A percentile compares a stretch with the other conserved stretches of the same genome.
Evolutionary conservation across 1,284 basidiomycete genomes (phyloP).

Genomic region (Puccinia hordei): DNA sequence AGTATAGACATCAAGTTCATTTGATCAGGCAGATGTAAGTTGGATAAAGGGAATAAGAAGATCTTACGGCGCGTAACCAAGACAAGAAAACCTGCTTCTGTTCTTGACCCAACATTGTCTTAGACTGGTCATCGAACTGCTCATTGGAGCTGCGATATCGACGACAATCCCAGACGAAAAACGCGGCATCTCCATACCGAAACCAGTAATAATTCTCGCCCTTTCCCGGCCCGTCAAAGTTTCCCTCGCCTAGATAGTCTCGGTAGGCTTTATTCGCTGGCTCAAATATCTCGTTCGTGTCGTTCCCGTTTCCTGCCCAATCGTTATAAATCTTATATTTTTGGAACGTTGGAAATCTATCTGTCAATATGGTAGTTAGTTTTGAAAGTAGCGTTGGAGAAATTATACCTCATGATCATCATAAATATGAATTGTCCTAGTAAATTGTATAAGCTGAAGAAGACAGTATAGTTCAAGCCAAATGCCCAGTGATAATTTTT

Average conservation of each 20-base stretch:
- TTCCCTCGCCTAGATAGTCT: constrained; percentile 36
- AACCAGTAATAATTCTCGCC: constrained; percentile 53
- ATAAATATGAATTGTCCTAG: constrained; percentile 67
- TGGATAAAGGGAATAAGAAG: constrained; percentile 14
- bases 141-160: constrained; percentile 57
- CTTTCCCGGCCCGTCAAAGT: constrained; percentile 49
- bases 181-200: constrained; percentile 44
- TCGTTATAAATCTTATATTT: constrained; percentile 70
- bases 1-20: too few relatives aligned
- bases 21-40: background rate
- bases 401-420: constrained; percentile 70
- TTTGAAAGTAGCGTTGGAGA: too few relatives aligned
- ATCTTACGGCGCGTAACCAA: constrained; percentile 68
- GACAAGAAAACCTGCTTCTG: constrained; percentile 69
- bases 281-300: constrained; percentile 62
- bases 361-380: background rate
- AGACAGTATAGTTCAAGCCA: constrained; percentile 61
- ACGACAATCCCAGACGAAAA: constrained; percentile 50
- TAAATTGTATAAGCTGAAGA: constrained; percentile 22
- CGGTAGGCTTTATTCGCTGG: constrained; percentile 44
- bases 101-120: constrained; percentile 72
- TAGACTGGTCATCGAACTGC: constrained; percentile 56
- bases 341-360: background rate
- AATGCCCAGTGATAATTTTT: constrained; percentile 24
- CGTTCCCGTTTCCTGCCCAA: constrained; percentile 66